Base-by-base conservation (phyloP, 495 filamentous ascomycete species). In the Xylaria venustula region DNA sequence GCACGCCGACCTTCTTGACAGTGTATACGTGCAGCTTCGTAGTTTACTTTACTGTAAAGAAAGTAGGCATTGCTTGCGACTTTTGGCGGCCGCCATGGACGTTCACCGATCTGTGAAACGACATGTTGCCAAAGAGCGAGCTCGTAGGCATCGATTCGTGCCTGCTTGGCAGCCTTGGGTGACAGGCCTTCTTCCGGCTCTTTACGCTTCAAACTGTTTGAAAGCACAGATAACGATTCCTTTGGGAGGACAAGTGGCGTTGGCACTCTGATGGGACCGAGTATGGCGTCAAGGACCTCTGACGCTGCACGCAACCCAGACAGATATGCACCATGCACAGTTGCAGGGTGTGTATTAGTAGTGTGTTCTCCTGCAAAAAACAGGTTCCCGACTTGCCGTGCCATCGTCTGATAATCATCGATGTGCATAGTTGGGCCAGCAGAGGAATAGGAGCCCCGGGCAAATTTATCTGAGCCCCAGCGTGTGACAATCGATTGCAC, bases 291-390 rank as follows among this genome's bases (percentile, higher is more conserved):
- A 48, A 96, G 80, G 0, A 98, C 81, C 60, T 98, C 92, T 17
- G 90, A 84, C 2, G 95, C 94, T 3, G 90, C 93, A 17, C 93
- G 87, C 3, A 97, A 80, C 8, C 94, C 94, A 7, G 92, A 95
- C 20, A 99, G 85, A 71, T 97, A 99, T 6, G 94, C 94, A 7
- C 94, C 94, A 65, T 99, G 94, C 1, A 98, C 94, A 5, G 94
- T 98, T 26, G 94, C 94, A 8, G 94, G 94, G 72, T 99, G 93
- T 2, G 91, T 95, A 47, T 90, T 91, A 71, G 89, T 96, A 3
- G 94, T 97, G 40, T 94, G 93, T 75, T 99, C 94, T 23, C 94
- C 94, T 3, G 95, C 94, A 75, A 99, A 99, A 77, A 93, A 92
- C 17, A 99, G 77, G 60, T 94, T 96, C 37, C 90, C 91, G 47